These are phyloP conservation scores for Fusarium neocosmosporiellum DNA, from an alignment of 2,329 filamentous ascomycete species.

Conservation along the genomic window DNA sequence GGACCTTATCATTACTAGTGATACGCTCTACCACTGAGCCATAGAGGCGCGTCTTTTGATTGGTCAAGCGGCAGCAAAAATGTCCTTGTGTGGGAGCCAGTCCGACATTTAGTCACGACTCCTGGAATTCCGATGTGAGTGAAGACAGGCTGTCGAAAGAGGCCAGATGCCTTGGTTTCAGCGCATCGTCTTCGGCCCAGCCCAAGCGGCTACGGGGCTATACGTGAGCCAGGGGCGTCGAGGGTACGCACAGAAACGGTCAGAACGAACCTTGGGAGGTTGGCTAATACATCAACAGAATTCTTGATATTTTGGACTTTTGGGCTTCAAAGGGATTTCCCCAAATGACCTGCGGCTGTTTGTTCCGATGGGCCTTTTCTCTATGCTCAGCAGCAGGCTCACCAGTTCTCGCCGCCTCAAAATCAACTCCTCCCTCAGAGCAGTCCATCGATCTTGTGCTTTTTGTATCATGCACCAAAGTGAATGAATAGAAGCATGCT, in stretches of 20 bases:
- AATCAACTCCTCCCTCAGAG: not conserved
- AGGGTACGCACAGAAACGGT: not conserved
- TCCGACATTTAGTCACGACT: not conserved
- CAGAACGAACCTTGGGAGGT: not conserved
- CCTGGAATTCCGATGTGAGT: too few relatives aligned
- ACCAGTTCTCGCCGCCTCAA: not conserved
- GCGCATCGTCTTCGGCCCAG: not conserved
- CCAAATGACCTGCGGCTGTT: not conserved
- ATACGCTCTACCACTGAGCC: slow-evolving; percentile 5
- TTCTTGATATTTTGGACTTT: not conserved
- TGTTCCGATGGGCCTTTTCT: not conserved
- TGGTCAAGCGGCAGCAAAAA: not conserved
- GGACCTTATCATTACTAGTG: slow-evolving; percentile 6
- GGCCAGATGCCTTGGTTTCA: too few relatives aligned
- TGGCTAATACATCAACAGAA: not conserved
- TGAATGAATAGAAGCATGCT: not conserved
- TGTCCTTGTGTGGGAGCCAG: not conserved
- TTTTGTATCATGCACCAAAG: not conserved
- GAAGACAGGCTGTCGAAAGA: not conserved
- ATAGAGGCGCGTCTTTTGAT: not conserved
- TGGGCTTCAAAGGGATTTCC: not conserved
- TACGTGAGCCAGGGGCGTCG: too few relatives aligned
- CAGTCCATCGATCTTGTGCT: not conserved
- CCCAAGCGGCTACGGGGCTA: not conserved
- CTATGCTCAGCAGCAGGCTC: not conserved